Evolutionary conservation across 1,284 basidiomycete species (phyloP), one percentile per base, ranked within the genome.

Genomic region (Microbotryum intermedium): DNA sequence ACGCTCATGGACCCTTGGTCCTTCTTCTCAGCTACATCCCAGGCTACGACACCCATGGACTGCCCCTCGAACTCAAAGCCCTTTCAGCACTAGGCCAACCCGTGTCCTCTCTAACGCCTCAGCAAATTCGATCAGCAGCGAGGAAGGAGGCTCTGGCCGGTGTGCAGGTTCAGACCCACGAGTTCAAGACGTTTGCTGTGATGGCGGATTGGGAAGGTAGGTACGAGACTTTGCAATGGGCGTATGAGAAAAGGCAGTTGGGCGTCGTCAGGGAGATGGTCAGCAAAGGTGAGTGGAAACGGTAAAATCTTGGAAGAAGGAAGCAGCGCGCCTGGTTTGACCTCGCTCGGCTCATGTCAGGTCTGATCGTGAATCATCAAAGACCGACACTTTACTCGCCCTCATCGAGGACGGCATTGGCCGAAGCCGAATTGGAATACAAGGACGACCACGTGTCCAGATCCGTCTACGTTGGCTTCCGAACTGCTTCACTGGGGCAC

Each of bases 31-130:
- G 91, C 71, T 97, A 92, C 75, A 76, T 88, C 44, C 94, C 95
- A 29, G 95, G 95, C 6, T 99, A 92, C 91, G 95, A 99, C 73
- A 98, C 94, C 72, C 95, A 98, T 72, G 95, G 95, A 2, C 82
- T 98, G 20, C 95, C 95, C 0, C 97, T 99, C 65, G 92, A 95
- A 74, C 88, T 90, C 70, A 95, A 94, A 73, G 88, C 91, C 0
- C 77, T 97, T 50, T 52, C 56, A 11, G 61, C 68, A 0, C 74
- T 63, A 67, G 74, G 79, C 79, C 76, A 80, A 76, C 79, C 84
- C 44, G 77, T 82, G 1, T 77, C 79, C 55, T 76, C 79, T 10
- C 75, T 88, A 8, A 73, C 83, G 2, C 78, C 87, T 0, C 74
- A 76, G 6, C 75, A 77, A n/a, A 85, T 98, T 58, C 84, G 95